These are phyloP conservation scores for Lepiota venenata DNA, from an alignment of 768 basidiomycete species.

Conservation along the genomic window DNA sequence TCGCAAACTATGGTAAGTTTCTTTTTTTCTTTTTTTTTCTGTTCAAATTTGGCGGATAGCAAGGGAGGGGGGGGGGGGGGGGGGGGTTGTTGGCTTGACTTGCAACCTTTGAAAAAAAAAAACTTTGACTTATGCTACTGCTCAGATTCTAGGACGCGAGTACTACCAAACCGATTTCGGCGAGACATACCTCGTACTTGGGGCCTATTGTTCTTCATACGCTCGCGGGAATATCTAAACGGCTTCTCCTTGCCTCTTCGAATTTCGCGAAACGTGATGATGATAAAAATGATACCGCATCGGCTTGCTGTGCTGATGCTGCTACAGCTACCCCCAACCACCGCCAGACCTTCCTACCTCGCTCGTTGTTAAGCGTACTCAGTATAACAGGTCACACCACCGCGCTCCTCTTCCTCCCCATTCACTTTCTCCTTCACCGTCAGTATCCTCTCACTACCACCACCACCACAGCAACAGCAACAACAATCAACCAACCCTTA, in stretches of 20 bases:
- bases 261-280: not conserved
- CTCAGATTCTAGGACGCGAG: constrained; percentile 75
- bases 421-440: constrained; percentile 72
- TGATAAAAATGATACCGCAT: constrained; percentile 15
- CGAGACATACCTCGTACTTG: constrained; percentile 66
- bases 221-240: constrained; percentile 53
- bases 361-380: constrained; percentile 40
- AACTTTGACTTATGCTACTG: not conserved
- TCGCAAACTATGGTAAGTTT: constrained; percentile 72
- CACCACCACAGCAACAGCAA: constrained; percentile 6
- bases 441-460: constrained; percentile 39
- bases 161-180: constrained; percentile 76
- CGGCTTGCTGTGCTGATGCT: not conserved
- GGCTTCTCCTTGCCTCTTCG: constrained; percentile 35
- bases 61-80: too few relatives aligned
- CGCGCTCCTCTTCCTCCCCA: constrained; percentile 54
- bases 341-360: constrained; percentile 17
- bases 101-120: too few relatives aligned
- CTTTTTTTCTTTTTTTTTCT: not conserved
- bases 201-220: constrained; percentile 66
- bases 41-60: too few relatives aligned
- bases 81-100: too few relatives aligned
- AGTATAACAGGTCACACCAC: constrained; percentile 62
- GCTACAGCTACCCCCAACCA: constrained; percentile 7
- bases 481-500: constrained; percentile 48